These are phyloP conservation scores for Cynanchum wilfordii DNA, from an alignment of 257 asterid species.

Conservation along the genomic window DNA sequence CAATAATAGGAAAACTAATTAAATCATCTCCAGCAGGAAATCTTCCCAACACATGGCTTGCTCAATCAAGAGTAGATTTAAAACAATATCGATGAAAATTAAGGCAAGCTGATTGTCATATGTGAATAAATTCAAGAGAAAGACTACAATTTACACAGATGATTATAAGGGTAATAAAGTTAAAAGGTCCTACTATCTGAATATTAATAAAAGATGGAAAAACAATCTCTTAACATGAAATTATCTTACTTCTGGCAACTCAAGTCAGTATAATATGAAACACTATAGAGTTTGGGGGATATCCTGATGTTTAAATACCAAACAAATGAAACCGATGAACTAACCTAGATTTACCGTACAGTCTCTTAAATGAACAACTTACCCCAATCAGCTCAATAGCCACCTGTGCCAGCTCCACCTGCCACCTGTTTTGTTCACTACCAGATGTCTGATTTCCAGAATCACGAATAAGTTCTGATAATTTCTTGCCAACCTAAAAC, in stretches of 20 bases:
- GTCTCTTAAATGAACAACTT: slow-evolving; percentile 20
- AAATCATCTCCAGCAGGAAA: not conserved
- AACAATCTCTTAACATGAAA: not conserved
- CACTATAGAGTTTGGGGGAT: not conserved
- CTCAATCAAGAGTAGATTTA: not conserved
- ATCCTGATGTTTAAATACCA: not conserved
- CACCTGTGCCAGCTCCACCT: slow-evolving; percentile 86
- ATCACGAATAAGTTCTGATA: slow-evolving; percentile 96
- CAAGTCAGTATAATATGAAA: not conserved
- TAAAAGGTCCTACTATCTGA: not conserved
- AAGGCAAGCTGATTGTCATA: not conserved
- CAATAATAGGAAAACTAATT: not conserved
- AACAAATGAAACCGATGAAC: not conserved
- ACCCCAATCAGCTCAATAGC: slow-evolving; percentile 93
- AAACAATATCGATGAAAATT: not conserved
- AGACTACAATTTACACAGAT: not conserved
- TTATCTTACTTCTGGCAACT: not conserved
- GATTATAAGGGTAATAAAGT: not conserved
- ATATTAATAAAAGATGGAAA: not conserved
- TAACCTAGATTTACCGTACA: not conserved
- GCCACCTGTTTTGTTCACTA: slow-evolving; percentile 93
- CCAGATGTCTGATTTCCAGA: slow-evolving; percentile 79
- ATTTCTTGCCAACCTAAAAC: slow-evolving; percentile 78
- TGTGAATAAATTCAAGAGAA: not conserved
- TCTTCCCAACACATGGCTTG: not conserved